Conservation (phyloP, 768 basidiomycete species). For the Xerocomellus chrysenteron region DNA sequence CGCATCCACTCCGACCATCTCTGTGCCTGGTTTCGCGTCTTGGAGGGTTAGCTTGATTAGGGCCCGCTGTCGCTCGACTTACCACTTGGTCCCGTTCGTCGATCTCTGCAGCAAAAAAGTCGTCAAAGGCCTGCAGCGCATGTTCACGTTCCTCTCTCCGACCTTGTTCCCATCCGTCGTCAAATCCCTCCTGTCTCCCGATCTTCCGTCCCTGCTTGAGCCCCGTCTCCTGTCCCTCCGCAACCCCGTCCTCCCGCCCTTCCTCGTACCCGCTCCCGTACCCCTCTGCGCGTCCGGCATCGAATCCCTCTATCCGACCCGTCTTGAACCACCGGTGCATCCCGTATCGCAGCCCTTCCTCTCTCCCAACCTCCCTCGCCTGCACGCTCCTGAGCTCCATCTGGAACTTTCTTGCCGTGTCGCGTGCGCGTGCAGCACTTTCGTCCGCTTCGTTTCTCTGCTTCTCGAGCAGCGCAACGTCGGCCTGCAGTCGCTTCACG, state of each 20-base stretch:
- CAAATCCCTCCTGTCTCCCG: constrained; percentile 31
- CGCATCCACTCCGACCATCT: constrained; percentile 32
- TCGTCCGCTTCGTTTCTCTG: constrained; percentile 44
- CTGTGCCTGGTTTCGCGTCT: constrained; percentile 25
- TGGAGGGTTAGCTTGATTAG: constrained; percentile 10
- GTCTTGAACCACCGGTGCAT: constrained; percentile 45
- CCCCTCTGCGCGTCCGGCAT: constrained; percentile 47
- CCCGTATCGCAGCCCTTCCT: constrained; percentile 42
- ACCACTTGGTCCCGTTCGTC: constrained; percentile 27
- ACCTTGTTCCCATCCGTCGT: constrained; percentile 39
- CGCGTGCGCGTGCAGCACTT: constrained; percentile 42
- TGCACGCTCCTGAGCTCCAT: constrained; percentile 45
- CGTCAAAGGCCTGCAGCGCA: constrained; percentile 59
- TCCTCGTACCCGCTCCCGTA: constrained; percentile 42
- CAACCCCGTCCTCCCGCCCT: constrained; percentile 42
- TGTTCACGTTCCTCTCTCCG: constrained; percentile 50
- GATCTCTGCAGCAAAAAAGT: constrained; percentile 48
- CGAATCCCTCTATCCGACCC: constrained; percentile 45
- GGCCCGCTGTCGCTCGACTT: constrained; percentile 10
- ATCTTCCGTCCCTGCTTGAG: constrained; percentile 32
- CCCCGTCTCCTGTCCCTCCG: constrained; percentile 37
- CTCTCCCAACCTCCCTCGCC: constrained; percentile 41
- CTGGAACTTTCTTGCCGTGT: constrained; percentile 43
- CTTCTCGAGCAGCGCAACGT: constrained; percentile 35
- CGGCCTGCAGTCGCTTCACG: constrained; percentile 34